Evolutionary conservation across 495 filamentous ascomycete species (phyloP).

Genomic region (Aspergillus taichungensis): DNA sequence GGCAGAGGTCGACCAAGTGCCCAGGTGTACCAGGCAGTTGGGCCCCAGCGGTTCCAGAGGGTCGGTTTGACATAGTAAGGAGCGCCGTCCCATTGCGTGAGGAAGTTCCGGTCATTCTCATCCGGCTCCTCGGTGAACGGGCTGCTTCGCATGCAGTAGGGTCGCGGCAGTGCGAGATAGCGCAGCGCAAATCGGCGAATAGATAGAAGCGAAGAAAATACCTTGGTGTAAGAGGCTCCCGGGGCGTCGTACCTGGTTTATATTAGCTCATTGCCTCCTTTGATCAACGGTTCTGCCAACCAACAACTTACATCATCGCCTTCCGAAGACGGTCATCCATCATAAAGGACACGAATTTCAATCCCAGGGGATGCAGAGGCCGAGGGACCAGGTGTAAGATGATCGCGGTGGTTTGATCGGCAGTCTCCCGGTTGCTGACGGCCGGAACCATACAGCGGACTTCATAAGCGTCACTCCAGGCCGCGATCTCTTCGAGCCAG

Average conservation of each 20-base stretch:
- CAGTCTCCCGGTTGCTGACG: constrained; percentile 40
- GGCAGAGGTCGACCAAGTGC: constrained; percentile 48
- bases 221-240: constrained; percentile 17
- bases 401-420: constrained; percentile 48
- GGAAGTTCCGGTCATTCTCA: constrained; percentile 38
- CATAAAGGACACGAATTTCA: constrained; percentile 45
- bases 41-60: constrained; percentile 53
- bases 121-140: constrained; percentile 36
- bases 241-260: constrained; percentile 39
- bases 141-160: constrained; percentile 30
- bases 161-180: constrained; percentile 48
- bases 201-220: constrained; percentile 36
- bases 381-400: constrained; percentile 50
- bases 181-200: constrained; percentile 46
- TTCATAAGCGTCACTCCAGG: constrained; percentile 54
- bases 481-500: constrained; percentile 53
- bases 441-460: constrained; percentile 48
- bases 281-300: constrained; percentile 2
- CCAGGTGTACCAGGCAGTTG: constrained; percentile 44
- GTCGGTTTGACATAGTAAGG: constrained; percentile 57
- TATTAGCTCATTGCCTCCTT: constrained; percentile 5
- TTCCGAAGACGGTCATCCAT: constrained; percentile 55
- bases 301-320: constrained; percentile 61
- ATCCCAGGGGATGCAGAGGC: constrained; percentile 36
- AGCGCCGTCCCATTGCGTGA: constrained; percentile 40